Conservation (phyloP, 306 rosid species). For the Dryas alaskensis region DNA sequence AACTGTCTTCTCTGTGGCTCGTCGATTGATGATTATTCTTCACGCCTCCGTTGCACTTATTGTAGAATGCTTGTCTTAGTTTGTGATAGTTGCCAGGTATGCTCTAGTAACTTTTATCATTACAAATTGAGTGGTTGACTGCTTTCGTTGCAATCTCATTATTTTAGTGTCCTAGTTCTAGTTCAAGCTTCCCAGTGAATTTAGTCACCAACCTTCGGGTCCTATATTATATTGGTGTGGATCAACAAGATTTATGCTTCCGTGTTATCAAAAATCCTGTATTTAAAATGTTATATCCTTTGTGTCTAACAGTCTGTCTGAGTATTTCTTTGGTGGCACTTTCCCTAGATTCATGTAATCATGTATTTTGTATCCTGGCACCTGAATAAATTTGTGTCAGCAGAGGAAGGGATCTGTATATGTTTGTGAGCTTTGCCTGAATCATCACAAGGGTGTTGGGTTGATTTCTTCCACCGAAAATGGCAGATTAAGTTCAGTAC, state of each 20-base stretch:
- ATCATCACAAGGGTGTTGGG: slow-evolving; percentile 55
- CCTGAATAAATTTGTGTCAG: slow-evolving; percentile 29
- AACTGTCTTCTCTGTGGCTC: slow-evolving; percentile 65
- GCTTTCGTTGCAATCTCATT: background rate
- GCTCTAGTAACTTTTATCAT: slow-evolving; percentile 17
- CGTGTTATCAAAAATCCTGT: background rate
- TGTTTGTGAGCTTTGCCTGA: slow-evolving; percentile 80
- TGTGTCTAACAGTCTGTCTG: background rate
- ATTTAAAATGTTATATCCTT: background rate
- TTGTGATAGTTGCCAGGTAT: slow-evolving; percentile 78
- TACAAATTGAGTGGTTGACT: background rate
- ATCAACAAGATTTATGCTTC: background rate
- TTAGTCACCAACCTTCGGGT: background rate
- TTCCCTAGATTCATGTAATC: slow-evolving; percentile 2
- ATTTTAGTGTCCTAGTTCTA: background rate
- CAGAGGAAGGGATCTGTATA: slow-evolving; percentile 48
- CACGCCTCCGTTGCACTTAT: slow-evolving; percentile 71
- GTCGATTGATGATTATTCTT: slow-evolving; percentile 78
- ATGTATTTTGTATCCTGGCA: background rate
- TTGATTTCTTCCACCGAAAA: slow-evolving; percentile 34
- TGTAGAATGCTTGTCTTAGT: slow-evolving; percentile 91
- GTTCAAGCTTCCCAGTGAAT: background rate
- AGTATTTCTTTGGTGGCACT: background rate
- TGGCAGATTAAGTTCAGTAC: slow-evolving; percentile 32
- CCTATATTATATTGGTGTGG: background rate